These are phyloP conservation scores for Verticillium klebahnii DNA, from an alignment of 2,329 filamentous ascomycete species.

Conservation along the genomic window DNA sequence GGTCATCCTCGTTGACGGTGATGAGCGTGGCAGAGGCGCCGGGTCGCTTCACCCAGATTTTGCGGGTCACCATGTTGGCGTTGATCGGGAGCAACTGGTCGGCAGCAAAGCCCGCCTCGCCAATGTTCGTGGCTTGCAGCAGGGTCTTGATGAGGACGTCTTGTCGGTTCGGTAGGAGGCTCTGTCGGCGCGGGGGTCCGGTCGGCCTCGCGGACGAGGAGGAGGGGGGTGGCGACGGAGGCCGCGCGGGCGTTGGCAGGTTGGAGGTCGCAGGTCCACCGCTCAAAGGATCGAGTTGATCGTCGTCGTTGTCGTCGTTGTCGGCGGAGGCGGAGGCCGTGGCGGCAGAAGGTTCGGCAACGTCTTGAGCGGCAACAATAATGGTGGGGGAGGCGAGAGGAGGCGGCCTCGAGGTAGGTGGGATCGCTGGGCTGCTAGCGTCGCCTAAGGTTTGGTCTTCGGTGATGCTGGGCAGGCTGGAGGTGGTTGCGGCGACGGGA, in stretches of 20 bases:
- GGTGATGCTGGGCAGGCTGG: constrained; percentile 12
- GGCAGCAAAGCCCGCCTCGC: constrained; percentile 34
- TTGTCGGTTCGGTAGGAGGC: constrained; percentile 39
- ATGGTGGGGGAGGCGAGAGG: not conserved
- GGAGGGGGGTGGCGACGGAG: constrained; percentile 8
- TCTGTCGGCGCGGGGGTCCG: constrained; percentile 33
- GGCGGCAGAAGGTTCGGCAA: not conserved
- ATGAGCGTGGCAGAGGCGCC: constrained; percentile 83
- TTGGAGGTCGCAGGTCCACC: constrained; percentile 6
- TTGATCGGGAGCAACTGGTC: constrained; percentile 32
- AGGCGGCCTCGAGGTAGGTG: not conserved
- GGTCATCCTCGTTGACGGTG: constrained; percentile 76
- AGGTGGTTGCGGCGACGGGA: constrained; percentile 12
- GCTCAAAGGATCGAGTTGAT: constrained; percentile 10
- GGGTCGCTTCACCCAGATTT: constrained; percentile 92
- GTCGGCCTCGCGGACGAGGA: constrained; percentile 12
- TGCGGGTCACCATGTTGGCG: constrained; percentile 60
- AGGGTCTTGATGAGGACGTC: constrained; percentile 47
- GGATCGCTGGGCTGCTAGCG: not conserved
- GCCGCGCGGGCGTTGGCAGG: constrained; percentile 13
- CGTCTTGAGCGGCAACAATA: not conserved
- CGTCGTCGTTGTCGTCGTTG: constrained; percentile 1
- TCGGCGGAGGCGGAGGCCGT: not conserved
- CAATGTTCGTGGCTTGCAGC: constrained; percentile 38
- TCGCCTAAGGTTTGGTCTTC: constrained; percentile 9